Conservation (phyloP, 2,329 filamentous ascomycete genomes). For the Thielaviopsis ethacetica region DNA sequence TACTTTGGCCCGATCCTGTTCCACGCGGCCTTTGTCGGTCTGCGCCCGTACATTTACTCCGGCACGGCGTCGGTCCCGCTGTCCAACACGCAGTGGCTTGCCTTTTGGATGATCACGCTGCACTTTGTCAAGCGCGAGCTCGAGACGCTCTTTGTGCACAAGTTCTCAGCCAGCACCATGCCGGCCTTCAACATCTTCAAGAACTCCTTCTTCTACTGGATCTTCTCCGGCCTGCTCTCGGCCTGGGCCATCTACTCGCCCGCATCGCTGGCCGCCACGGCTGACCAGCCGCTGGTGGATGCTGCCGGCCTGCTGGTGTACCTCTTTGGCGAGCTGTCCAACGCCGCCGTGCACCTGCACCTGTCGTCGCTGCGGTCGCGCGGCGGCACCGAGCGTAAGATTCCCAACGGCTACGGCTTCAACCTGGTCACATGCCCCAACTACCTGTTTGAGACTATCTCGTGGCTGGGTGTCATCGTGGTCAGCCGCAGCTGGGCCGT, state of each 20-base stretch:
- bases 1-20: constrained; percentile 85
- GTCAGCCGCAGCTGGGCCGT: constrained; percentile 68
- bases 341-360: constrained; percentile 64
- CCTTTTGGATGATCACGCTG: constrained; percentile 54
- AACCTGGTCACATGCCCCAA: constrained; percentile 84
- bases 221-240: constrained; percentile 61
- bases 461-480: constrained; percentile 72
- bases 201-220: constrained; percentile 92
- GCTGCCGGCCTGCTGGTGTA: constrained; percentile 57
- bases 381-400: constrained; percentile 73
- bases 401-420: constrained; percentile 76
- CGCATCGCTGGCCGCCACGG: constrained; percentile 45
- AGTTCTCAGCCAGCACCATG: constrained; percentile 92
- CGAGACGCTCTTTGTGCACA: constrained; percentile 88
- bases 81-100: constrained; percentile 53
- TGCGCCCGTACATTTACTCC: constrained; percentile 48
- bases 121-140: constrained; percentile 94
- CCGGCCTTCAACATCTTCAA: constrained; percentile 80
- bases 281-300: constrained; percentile 33
- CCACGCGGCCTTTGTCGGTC: constrained; percentile 56
- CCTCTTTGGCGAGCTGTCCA: constrained; percentile 61
- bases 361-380: constrained; percentile 60
- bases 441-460: constrained; percentile 82
- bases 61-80: constrained; percentile 31
- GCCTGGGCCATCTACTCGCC: constrained; percentile 77